Evolutionary conservation across 2,329 filamentous ascomycete genomes (phyloP).

Genomic region (Aureobasidium sp.): DNA sequence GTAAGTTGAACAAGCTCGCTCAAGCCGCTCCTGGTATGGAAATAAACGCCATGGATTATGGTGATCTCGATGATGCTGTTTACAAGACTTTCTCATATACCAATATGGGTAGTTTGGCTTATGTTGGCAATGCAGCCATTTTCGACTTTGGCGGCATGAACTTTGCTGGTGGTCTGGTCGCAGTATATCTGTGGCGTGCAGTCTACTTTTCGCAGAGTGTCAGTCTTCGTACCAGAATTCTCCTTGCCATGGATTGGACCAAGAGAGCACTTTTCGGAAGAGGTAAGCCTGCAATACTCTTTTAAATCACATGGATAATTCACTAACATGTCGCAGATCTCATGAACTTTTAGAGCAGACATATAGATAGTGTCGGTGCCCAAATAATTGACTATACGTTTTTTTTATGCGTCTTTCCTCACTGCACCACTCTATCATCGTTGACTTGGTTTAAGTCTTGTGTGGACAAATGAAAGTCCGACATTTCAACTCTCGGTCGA

Average conservation of each 20-base stretch:
- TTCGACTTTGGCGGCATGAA: conserved; percentile 82
- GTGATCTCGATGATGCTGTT: conserved; percentile 82
- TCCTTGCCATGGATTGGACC: conserved; percentile 98
- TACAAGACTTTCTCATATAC: conserved; percentile 94
- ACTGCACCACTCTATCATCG: neutral
- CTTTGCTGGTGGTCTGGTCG: conserved; percentile 75
- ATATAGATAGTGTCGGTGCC: neutral
- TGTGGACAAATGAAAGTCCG: neutral
- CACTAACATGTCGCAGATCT: conserved; percentile 17
- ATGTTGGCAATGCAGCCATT: conserved; percentile 91
- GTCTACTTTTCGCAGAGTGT: conserved; percentile 98
- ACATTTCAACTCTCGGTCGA: neutral
- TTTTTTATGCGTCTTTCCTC: neutral
- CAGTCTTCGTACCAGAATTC: conserved; percentile 75
- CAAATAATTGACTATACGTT: conserved; percentile 9
- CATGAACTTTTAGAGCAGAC: conserved; percentile 18
- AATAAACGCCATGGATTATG: conserved; percentile 76
- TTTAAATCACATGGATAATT: neutral
- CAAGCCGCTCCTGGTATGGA: conserved; percentile 65
- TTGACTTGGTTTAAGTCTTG: neutral
- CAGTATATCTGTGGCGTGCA: conserved; percentile 92
- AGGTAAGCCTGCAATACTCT: conserved; percentile 54
- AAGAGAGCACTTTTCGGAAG: conserved; percentile 92
- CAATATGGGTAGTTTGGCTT: conserved; percentile 86
- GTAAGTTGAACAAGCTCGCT: conserved; percentile 89